These are phyloP conservation scores for Oryza brachyantha DNA, from an alignment of 176 grass and related monocot species.

Conservation along the genomic window DNA sequence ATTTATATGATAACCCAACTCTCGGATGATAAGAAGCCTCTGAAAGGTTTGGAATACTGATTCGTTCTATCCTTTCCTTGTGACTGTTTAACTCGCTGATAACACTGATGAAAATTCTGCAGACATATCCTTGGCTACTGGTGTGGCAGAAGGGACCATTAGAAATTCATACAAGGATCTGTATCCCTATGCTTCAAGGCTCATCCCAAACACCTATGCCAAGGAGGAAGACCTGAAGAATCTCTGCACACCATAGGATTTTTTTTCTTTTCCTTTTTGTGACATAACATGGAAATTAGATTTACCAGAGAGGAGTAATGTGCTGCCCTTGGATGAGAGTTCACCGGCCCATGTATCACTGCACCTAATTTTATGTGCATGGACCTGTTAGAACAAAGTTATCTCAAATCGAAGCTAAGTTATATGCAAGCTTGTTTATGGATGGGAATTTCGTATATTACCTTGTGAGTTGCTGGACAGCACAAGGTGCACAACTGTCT, in stretches of 20 bases:
- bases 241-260: slow-evolving; percentile 67
- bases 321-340: slow-evolving; percentile 27
- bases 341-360: slow-evolving; percentile 24
- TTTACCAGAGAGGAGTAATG: slow-evolving; percentile 31
- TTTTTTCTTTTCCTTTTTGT: neutral
- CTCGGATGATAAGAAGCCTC: slow-evolving; percentile 86
- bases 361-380: slow-evolving; percentile 33
- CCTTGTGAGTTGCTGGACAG: neutral
- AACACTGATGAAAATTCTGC: neutral
- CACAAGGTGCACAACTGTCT: neutral
- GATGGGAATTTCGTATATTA: neutral
- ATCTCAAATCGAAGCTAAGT: slow-evolving; percentile 14
- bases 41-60: slow-evolving; percentile 56
- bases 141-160: slow-evolving; percentile 89
- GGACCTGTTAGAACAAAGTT: slow-evolving; percentile 34
- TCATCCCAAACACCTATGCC: slow-evolving; percentile 71
- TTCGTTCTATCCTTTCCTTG: neutral
- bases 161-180: slow-evolving; percentile 95
- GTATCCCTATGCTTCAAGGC: slow-evolving; percentile 69
- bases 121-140: slow-evolving; percentile 91
- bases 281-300: slow-evolving; percentile 41
- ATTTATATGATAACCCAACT: slow-evolving; percentile 98
- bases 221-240: slow-evolving; percentile 94
- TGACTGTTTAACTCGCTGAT: neutral
- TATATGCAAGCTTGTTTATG: neutral